Conservation (phyloP, 176 grass and related monocot species). For the Avena atlantica region DNA sequence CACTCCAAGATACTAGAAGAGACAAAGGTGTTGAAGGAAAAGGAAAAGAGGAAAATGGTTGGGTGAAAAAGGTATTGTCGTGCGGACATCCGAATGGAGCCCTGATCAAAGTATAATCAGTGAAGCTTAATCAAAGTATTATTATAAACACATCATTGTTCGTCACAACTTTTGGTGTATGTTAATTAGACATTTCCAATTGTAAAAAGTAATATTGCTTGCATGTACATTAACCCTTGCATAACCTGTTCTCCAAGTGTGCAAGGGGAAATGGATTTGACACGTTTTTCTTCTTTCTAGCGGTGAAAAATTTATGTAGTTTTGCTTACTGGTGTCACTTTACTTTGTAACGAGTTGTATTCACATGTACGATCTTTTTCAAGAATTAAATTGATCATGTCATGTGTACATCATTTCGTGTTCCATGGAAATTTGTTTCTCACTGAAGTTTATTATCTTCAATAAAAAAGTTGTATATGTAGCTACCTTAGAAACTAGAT, state of each 20-base stretch:
- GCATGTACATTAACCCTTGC: conserved; percentile 60
- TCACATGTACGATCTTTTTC: conserved; percentile 3
- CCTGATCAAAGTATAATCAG: conserved; percentile 57
- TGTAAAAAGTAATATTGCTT: conserved; percentile 68
- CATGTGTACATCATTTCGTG: not conserved
- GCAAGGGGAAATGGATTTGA: conserved; percentile 9
- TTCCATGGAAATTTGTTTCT: not conserved
- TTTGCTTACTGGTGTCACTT: conserved; percentile 30
- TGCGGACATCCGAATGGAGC: conserved; percentile 61
- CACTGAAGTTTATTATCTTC: not conserved
- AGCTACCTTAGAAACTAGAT: not conserved
- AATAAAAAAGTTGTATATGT: not conserved
- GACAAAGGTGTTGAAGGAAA: conserved; percentile 36
- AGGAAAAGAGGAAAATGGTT: conserved; percentile 11
- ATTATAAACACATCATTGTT: conserved; percentile 58
- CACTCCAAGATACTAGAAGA: conserved; percentile 42
- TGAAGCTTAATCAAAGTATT: conserved; percentile 60
- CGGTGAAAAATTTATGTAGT: conserved; percentile 13
- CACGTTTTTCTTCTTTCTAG: not conserved
- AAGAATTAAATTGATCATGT: conserved; percentile 22
- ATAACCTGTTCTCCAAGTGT: conserved; percentile 31
- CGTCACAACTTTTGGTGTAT: conserved; percentile 52
- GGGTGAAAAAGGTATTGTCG: conserved; percentile 55
- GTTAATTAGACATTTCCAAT: conserved; percentile 58
- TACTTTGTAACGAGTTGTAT: conserved; percentile 30